These are phyloP conservation scores for Talaromyces sp. DNA, from an alignment of 2,329 filamentous ascomycete species.

Conservation along the genomic window DNA sequence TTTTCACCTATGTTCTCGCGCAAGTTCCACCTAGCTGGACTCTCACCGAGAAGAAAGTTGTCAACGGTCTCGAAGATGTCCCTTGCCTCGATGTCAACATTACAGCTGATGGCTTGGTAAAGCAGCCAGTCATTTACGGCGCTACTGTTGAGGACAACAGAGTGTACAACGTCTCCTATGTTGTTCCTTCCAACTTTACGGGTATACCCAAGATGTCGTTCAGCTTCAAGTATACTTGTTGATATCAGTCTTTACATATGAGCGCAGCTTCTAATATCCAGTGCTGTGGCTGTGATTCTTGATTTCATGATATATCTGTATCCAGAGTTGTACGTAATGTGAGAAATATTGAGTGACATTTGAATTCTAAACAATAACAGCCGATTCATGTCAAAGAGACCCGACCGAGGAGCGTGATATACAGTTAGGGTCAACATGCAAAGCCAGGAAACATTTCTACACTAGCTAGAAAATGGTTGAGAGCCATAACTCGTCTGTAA, in stretches of 20 bases:
- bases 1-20: slow-evolving; percentile 41
- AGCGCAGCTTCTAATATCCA: neutral
- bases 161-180: slow-evolving; percentile 49
- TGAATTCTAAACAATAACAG: neutral
- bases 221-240: slow-evolving; percentile 33
- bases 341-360: neutral
- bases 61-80: slow-evolving; percentile 34
- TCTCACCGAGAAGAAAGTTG: slow-evolving; percentile 29
- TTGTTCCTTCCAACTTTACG: slow-evolving; percentile 40
- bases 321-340: neutral
- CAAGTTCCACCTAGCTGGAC: slow-evolving; percentile 42
- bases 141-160: slow-evolving; percentile 40
- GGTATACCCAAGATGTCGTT: slow-evolving; percentile 40
- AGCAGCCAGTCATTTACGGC: slow-evolving; percentile 38
- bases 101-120: slow-evolving; percentile 36
- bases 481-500: neutral
- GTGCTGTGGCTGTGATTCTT: neutral
- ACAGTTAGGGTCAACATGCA: neutral
- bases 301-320: neutral
- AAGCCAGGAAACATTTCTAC: neutral
- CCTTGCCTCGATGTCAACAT: slow-evolving; percentile 43
- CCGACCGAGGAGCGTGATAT: neutral
- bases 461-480: neutral
- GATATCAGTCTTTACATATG: neutral
- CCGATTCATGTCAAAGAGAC: neutral